Conservation (phyloP, 108 stramenopile genomes). For the Nitzschia putrida region DNA sequence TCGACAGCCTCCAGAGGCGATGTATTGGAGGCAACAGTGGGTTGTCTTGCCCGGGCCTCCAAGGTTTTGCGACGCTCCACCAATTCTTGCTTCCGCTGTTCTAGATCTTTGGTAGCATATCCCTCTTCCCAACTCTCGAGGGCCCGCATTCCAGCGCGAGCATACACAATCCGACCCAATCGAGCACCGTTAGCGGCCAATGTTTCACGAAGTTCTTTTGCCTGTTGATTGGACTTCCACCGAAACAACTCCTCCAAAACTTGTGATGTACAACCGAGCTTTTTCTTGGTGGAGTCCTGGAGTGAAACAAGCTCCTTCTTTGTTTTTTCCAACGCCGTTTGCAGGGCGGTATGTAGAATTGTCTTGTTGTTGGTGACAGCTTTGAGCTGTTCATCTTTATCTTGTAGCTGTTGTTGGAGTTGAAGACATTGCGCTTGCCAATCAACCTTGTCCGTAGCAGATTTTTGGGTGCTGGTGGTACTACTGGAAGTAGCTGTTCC, state of each 20-base stretch:
- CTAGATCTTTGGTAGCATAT: constrained; percentile 55
- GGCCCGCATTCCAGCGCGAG: constrained; percentile 56
- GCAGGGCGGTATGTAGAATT: constrained; percentile 63
- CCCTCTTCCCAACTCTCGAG: constrained; percentile 87
- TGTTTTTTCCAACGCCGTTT: constrained; percentile 51
- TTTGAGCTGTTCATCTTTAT: constrained; percentile 60
- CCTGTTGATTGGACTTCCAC: constrained; percentile 52
- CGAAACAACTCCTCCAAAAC: constrained; percentile 67
- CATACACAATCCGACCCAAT: constrained; percentile 67
- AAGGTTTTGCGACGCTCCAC: constrained; percentile 42
- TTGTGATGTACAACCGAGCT: constrained; percentile 3
- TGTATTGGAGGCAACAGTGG: constrained; percentile 10
- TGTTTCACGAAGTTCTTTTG: constrained; percentile 58
- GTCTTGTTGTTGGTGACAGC: constrained; percentile 81
- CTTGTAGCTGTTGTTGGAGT: constrained; percentile 42
- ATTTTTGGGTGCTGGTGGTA: neutral
- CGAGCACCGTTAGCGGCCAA: constrained; percentile 80
- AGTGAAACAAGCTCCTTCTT: constrained; percentile 43
- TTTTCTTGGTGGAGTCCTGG: constrained; percentile 27
- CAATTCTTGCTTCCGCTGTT: constrained; percentile 44
- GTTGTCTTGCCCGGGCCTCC: constrained; percentile 27
- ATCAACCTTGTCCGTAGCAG: constrained; percentile 6
- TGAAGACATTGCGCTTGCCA: constrained; percentile 28
- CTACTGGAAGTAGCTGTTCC: neutral
- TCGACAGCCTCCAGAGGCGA: constrained; percentile 50